Evolutionary conservation across 75 land plant species (phyloP).

Genomic region (Cryptomeria japonica): DNA sequence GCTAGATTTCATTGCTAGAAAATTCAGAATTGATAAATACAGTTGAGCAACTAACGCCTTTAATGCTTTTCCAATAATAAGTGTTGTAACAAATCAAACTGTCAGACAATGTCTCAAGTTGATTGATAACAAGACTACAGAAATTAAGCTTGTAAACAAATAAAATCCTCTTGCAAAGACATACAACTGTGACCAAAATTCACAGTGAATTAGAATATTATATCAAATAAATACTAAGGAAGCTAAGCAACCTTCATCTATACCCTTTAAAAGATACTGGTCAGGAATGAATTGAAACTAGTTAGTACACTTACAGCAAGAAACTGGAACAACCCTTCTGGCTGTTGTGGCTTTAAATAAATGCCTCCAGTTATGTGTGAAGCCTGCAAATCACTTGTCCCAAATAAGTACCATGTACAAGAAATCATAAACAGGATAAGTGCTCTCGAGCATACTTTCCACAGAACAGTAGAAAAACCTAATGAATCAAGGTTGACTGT

Average conservation of each 20-base stretch:
- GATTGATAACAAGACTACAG: not conserved
- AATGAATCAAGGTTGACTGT: not conserved
- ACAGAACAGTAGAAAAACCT: not conserved
- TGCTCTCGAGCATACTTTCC: not conserved
- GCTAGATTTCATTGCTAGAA: not conserved
- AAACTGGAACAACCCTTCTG: conserved; percentile 85
- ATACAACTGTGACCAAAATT: not conserved
- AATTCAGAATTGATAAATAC: not conserved
- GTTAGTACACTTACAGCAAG: conserved; percentile 58
- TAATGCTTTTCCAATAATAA: not conserved
- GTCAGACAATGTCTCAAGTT: not conserved
- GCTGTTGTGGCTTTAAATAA: conserved; percentile 83
- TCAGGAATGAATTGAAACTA: not conserved
- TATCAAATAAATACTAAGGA: not conserved
- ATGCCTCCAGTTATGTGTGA: conserved; percentile 95
- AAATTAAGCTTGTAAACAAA: not conserved
- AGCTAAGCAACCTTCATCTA: not conserved
- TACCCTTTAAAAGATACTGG: not conserved
- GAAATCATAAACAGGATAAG: not conserved
- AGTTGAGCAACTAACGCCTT: not conserved
- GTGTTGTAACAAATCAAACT: not conserved
- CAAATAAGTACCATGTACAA: not conserved
- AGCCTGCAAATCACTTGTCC: conserved; percentile 53
- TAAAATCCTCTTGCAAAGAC: not conserved
- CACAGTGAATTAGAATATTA: not conserved